Evolutionary conservation across 768 basidiomycete genomes (phyloP).

Genomic region (Psilocybe tampanensis): DNA sequence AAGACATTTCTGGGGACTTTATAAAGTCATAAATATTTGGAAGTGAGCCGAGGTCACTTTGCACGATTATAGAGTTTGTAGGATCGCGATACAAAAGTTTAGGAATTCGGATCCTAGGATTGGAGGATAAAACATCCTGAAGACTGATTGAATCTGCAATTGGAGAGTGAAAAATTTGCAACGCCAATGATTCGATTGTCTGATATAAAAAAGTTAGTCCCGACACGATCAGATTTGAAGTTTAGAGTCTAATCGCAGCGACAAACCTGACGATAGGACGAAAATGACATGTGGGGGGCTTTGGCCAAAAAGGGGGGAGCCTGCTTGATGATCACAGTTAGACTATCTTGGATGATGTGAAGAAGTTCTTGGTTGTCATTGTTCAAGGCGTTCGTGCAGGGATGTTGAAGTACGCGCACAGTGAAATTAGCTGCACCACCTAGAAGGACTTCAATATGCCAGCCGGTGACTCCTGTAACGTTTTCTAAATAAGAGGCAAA

Average conservation of each 20-base stretch:
- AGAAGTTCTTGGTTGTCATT: neutral
- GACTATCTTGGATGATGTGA: neutral
- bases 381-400: neutral
- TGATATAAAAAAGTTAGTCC: neutral
- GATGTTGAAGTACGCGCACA: neutral
- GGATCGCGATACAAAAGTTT: no score
- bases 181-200: constrained; percentile 6
- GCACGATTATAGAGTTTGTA: no score
- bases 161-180: neutral
- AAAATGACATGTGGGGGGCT: constrained; percentile 7
- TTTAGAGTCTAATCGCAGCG: neutral
- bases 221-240: constrained; percentile 1
- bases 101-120: no score
- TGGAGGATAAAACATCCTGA: neutral
- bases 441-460: neutral
- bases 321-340: constrained; percentile 10
- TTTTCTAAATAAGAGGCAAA: constrained; percentile 7
- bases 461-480: neutral
- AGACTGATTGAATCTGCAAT: neutral
- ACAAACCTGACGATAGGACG: constrained; percentile 15
- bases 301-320: constrained; percentile 7
- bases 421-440: constrained; percentile 12
- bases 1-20: neutral
- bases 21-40: no score
- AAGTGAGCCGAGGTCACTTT: no score